These are phyloP conservation scores for Lactifluus echinatus DNA, from an alignment of 768 basidiomycete species.

Conservation along the genomic window DNA sequence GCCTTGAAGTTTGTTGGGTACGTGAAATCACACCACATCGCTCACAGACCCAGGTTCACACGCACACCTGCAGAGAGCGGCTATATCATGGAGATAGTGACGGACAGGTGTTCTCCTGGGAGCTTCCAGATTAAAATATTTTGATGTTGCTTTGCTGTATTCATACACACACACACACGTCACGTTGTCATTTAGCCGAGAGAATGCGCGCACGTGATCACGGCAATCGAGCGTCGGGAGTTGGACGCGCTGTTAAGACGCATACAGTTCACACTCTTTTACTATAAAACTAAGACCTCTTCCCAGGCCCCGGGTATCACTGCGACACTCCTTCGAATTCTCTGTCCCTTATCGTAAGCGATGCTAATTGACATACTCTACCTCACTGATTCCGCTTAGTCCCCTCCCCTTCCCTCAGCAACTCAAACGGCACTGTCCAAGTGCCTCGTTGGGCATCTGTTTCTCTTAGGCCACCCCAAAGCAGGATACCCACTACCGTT, in stretches of 20 bases:
- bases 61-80: slow-evolving; percentile 36
- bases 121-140: slow-evolving; percentile 36
- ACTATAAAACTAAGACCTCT: background rate
- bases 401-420: no score
- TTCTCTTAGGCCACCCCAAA: background rate
- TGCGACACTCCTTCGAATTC: background rate
- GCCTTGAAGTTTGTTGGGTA: slow-evolving; percentile 81
- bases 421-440: no score
- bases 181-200: background rate
- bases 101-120: slow-evolving; percentile 52
- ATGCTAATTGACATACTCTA: background rate
- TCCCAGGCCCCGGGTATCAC: background rate
- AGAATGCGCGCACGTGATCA: slow-evolving; percentile 2
- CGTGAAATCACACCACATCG: background rate
- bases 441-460: background rate
- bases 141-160: background rate
- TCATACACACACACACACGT: no score
- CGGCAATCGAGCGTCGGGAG: background rate
- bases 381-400: background rate
- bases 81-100: slow-evolving; percentile 59
- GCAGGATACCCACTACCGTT: background rate
- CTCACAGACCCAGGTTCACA: background rate
- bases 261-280: background rate
- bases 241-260: background rate
- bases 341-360: background rate